Percentiles rank a stretch among this genome's conserved stretches.
phyloP scores from a whole-genome alignment of 495 filamentous ascomycete species.

The Tuber brumale region DNA sequence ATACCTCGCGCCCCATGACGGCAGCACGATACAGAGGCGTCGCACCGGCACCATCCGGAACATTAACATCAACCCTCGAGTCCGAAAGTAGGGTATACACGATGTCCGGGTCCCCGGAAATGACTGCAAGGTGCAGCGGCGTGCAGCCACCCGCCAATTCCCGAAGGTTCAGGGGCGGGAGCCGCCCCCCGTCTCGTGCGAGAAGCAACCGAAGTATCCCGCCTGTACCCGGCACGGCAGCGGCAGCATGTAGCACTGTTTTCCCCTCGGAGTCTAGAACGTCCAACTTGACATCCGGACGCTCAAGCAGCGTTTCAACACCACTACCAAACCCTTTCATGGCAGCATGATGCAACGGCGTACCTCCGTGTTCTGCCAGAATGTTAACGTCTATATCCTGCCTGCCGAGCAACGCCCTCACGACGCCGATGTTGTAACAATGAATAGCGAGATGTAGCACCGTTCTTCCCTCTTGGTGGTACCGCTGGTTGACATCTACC shows the following conservation, averaged over 20 bases:
- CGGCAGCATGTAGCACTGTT: conserved; percentile 13
- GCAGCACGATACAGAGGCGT: neutral
- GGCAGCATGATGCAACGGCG: conserved; percentile 13
- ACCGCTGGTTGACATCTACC: neutral
- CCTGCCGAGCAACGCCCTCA: neutral
- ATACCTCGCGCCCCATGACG: neutral
- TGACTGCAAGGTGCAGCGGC: conserved; percentile 6
- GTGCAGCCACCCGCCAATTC: neutral
- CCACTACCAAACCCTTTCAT: neutral
- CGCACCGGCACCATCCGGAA: neutral
- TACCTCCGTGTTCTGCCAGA: conserved; percentile 5
- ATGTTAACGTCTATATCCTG: neutral
- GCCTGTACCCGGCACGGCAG: neutral
- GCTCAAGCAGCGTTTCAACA: conserved; percentile 3
- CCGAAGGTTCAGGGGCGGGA: neutral
- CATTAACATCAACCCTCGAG: neutral
- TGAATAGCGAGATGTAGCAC: conserved; percentile 15
- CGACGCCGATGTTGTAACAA: neutral
- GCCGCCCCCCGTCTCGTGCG: neutral
- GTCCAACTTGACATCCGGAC: conserved; percentile 10
- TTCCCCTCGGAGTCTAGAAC: conserved; percentile 1
- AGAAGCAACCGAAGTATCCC: neutral
- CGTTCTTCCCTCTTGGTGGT: neutral
- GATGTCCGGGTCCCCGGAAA: no score
- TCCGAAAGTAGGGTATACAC: neutral